Base-by-base conservation (phyloP, 1,139 yeast species). In the Petasospora rhodanensis region DNA sequence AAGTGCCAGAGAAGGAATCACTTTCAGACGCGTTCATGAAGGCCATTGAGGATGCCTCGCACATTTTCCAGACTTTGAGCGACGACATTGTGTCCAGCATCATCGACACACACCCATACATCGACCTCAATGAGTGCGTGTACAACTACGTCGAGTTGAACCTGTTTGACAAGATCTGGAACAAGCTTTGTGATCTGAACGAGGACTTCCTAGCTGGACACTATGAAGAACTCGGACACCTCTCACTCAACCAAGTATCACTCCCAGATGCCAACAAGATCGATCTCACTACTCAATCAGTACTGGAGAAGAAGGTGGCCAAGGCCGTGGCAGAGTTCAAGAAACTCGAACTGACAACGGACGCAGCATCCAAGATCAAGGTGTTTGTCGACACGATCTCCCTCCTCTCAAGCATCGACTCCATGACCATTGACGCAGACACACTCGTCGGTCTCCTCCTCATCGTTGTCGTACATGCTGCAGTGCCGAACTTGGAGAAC, bases 181-280 rank as follows among this genome's bases (percentile, higher is more conserved):
- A 70, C 6, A 73, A 69, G 38, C 52, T 73, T 11, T 65, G 65
- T 40, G 62, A 43, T 9, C 19, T 56, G 18, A 27, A 49, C 27
- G 34, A 51, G 36, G 55, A 56, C 47, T 47, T 61, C 35, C 52
- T 72, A 9, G 37, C 53, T 19, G 52, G 60, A 23, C 52, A 56
- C 35, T 73, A 74, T 56, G 52, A 63, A 3, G 46, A 55, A 7
- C 47, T 86, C 14, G 62, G 69, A 13, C 54, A 72, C 47, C 52
- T 87, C 6, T 80, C 93, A 22, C 56, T 87, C 10, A 77, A 79
- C 33, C 96, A 87, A 51, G 67, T 86, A 6, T 89, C 80, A 10
- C 58, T 76, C 20, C 85, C 79, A 6, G 61, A 59, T 4, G 40
- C 39, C 32, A 48, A 54, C 54, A 67, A 70, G 52, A 45, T 52